A percentile compares a stretch with the other conserved stretches of the same genome.
Conservation (phyloP, 176 grass and related monocot species). For the Tillandsia fasciculata region DNA sequence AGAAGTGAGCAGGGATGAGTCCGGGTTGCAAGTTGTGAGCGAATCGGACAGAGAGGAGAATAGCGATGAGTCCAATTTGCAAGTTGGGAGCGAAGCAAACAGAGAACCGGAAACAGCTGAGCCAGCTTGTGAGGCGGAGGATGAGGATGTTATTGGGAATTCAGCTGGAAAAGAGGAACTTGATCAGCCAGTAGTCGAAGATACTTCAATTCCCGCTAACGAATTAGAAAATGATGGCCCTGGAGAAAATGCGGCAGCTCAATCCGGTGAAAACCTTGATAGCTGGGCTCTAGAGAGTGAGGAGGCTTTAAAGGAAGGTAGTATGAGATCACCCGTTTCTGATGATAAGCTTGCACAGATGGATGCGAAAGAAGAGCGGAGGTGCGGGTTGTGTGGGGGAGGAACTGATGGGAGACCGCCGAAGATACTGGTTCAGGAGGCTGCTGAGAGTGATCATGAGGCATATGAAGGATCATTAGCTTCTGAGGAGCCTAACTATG, state of each 20-base stretch:
- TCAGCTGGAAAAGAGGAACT: constrained; percentile 15
- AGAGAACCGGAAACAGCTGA: constrained; percentile 19
- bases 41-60: neutral
- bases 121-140: constrained; percentile 15
- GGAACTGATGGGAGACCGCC: constrained; percentile 81
- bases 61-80: constrained; percentile 16
- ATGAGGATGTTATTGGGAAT: constrained; percentile 6
- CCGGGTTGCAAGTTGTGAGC: too few species aligned
- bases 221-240: constrained; percentile 25
- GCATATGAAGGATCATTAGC: constrained; percentile 71
- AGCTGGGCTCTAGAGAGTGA: constrained; percentile 20
- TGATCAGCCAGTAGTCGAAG: constrained; percentile 17
- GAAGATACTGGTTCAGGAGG: constrained; percentile 62
- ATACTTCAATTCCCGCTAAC: constrained; percentile 15
- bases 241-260: constrained; percentile 2
- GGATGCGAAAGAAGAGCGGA: constrained; percentile 67
- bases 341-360: constrained; percentile 24
- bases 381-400: constrained; percentile 83
- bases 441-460: constrained; percentile 81
- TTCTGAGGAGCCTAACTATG: constrained; percentile 90
- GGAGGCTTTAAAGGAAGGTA: constrained; percentile 34
- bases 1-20: constrained; percentile 21
- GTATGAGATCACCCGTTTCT: constrained; percentile 10
- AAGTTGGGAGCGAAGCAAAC: constrained; percentile 6
- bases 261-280: constrained; percentile 22